A percentile compares a stretch with the other conserved stretches of the same genome.
Evolutionary conservation across 208 protist species (phyloP).

Genomic region (Leishmania major): DNA sequence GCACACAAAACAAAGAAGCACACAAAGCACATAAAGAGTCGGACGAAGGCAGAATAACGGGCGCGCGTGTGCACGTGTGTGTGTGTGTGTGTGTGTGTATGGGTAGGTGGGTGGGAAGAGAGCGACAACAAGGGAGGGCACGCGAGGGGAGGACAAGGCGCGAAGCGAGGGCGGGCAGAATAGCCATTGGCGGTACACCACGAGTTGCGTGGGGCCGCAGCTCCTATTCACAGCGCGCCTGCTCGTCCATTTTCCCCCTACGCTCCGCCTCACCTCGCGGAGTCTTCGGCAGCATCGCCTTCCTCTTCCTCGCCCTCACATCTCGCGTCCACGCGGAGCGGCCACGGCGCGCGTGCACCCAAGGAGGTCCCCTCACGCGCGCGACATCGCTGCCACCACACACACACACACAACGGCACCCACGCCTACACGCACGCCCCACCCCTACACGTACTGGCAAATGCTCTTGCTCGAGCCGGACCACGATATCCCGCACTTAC

Average conservation of each 20-base stretch:
- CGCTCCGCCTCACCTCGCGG: not conserved
- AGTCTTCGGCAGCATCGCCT: not conserved
- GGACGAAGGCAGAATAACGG: not conserved
- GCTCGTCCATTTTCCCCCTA: not conserved
- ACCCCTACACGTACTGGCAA: too few relatives aligned
- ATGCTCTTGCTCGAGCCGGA: too few relatives aligned
- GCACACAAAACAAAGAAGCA: not conserved
- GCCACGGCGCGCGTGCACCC: too few relatives aligned
- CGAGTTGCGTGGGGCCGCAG: not conserved
- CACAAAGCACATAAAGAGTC: not conserved
- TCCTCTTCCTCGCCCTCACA: not conserved
- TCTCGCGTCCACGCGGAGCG: not conserved
- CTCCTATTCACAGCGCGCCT: not conserved
- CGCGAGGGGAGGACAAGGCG: not conserved
- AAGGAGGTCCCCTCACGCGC: too few relatives aligned
- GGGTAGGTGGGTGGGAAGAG: not conserved
- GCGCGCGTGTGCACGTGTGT: not conserved
- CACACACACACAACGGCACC: too few relatives aligned
- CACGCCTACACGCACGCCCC: too few relatives aligned
- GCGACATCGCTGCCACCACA: too few relatives aligned
- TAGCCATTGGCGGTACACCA: not conserved
- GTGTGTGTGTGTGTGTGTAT: not conserved
- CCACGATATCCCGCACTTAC: too few relatives aligned
- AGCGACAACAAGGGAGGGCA: not conserved
- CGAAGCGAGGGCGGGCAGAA: not conserved